Base-by-base conservation (phyloP, 2,329 filamentous ascomycete genomes). In the Cytospora schulzeri region DNA sequence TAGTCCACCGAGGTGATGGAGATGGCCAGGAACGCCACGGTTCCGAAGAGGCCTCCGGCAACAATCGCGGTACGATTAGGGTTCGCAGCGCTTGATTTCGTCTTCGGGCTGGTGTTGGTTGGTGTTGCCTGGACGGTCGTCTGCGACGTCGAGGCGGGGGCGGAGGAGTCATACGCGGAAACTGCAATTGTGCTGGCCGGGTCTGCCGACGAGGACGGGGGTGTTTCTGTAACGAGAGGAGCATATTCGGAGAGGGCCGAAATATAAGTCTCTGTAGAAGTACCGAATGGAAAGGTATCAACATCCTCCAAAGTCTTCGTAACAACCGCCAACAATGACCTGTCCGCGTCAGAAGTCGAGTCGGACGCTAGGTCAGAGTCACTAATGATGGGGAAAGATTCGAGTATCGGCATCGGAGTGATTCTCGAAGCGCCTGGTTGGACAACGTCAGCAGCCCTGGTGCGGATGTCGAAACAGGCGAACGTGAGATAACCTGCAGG, bases 21-120 rank as follows among this genome's bases (percentile, higher is more conserved):
- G 22, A 71, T 69, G 63, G 76, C 76, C 2, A 79, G 19, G 2
- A 78, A 68, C 3, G 71, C 75, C 2, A 78, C 62, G 1, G 75
- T 74, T 8, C 74, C 76, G 15, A 78, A 62, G 2, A 74, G 71
- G 6, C 74, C 76, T 7, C 75, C 75, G 14, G 77, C 67, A 41
- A 78, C 77, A 31, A 71, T 70, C 7, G 72, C 72, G 1, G 66
- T 73, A 56, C 74, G 73, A 58, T 70, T 74, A 28, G 60, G 52
- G 15, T 4, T 26, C 35, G 29, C 51, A 28, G 2, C 61, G 48
- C 8, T 56, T 8, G 19, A 59, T 22, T 8, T 12, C 26, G 31
- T 7, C 15, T 33, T 17, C 15, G 31, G 41, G 17, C 28, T 24
- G n/a, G n/a, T 24, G 11, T 24, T 24, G n/a, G n/a, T 24, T 11